Base-by-base conservation (phyloP, 768 basidiomycete genomes). In the Mycena indigotica region DNA sequence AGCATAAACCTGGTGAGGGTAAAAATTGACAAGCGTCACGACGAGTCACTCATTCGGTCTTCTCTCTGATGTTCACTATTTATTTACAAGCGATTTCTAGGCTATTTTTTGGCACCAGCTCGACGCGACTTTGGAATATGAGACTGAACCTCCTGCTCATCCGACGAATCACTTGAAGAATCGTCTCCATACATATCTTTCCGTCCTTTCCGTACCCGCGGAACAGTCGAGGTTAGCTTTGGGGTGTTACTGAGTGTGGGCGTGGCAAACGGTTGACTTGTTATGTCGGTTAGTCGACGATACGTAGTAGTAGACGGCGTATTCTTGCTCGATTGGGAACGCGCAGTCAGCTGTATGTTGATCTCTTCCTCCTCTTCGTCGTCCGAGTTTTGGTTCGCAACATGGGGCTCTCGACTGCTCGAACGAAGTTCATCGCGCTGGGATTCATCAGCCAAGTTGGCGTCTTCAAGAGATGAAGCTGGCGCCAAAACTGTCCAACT, bases 121-220 rank as follows among this genome's bases (percentile, higher is more conserved):
- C 77, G 73, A 54, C 84, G 77, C 12, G 75, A 75, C 60, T 70
- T 75, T 28, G 88, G 88, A 55, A 90, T 88, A 68, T 89, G 88
- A n/a, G 80, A 85, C 40, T 57, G 64, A 24, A 67, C 63, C 40
- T 68, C 66, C 38, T 62, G 70, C 38, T 73, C 80, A 0, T 6
- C 41, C 6, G 77, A 76, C 1, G 65, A 66, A 19, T 73, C 75
- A 8, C 72, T 72, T 3, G 82, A 79, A 39, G 71, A 72, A 19
- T 74, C 71, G 51, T 69, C 69, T 23, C 78, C 75, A 67, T 80
- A 78, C 65, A 79, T 53, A 57, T 77, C 74, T 26, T 60, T 69
- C 28, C 68, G 56, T 23, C 15, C n/a, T 38, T 38, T 38, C 35
- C 12, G 12, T 38, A 10, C 21, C 5, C 41, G 21, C 19, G 69